Evolutionary conservation across 306 rosid genomes (phyloP).

Genomic region (Ormosia semicastrata): DNA sequence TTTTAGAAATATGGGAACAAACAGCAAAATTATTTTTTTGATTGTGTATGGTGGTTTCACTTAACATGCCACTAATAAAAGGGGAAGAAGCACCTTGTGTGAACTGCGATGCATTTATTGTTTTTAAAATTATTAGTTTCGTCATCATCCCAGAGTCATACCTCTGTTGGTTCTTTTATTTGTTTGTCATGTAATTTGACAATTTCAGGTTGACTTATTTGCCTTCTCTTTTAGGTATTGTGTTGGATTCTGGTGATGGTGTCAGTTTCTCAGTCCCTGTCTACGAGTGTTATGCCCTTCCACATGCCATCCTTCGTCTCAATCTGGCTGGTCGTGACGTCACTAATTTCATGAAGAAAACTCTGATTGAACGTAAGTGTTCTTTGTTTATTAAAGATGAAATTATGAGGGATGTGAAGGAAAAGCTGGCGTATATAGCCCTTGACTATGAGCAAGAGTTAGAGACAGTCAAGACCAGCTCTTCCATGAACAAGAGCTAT

Average conservation of each 20-base stretch:
- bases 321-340: slow-evolving; percentile 96
- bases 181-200: background rate
- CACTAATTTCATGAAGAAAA: slow-evolving; percentile 89
- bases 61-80: background rate
- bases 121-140: too few species aligned
- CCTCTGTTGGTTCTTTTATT: too few species aligned
- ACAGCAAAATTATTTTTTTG: background rate
- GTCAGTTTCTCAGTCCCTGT: slow-evolving; percentile 98
- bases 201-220: background rate
- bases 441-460: slow-evolving; percentile 89
- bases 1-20: background rate
- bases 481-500: slow-evolving; percentile 92
- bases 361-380: slow-evolving; percentile 88
- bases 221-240: slow-evolving; percentile 66
- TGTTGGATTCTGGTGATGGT: slow-evolving; percentile 97
- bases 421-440: slow-evolving; percentile 84
- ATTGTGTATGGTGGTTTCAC: background rate
- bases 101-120: background rate
- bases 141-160: too few species aligned
- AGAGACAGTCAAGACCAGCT: slow-evolving; percentile 83
- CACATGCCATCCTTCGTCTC: slow-evolving; percentile 98
- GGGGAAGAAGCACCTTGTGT: background rate
- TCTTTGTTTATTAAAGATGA: slow-evolving; percentile 93
- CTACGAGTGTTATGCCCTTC: slow-evolving; percentile 90
- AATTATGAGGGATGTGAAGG: slow-evolving; percentile 96